Percentiles rank a stretch among this genome's conserved stretches.
Evolutionary conservation across 2,329 filamentous ascomycete species (phyloP).

Genomic region (Penicillium freii): DNA sequence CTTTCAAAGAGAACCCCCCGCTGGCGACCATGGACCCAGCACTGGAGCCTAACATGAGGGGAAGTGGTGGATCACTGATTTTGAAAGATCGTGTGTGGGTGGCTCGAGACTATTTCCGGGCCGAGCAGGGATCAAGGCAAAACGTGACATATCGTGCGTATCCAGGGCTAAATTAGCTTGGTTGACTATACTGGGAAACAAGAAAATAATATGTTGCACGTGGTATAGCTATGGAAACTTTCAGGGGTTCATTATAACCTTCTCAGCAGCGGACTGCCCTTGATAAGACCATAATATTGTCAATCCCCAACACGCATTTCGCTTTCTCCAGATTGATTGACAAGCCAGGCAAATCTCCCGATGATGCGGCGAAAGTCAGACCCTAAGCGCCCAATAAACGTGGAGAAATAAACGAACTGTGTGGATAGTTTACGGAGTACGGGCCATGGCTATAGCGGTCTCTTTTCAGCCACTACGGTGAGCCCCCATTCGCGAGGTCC

Average conservation of each 20-base stretch:
- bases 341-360: slow-evolving; percentile 15
- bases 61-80: slow-evolving; percentile 4
- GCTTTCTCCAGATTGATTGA: slow-evolving; percentile 18
- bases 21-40: slow-evolving; percentile 16
- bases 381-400: slow-evolving; percentile 25
- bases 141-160: slow-evolving; percentile 8
- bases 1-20: slow-evolving; percentile 7
- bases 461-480: slow-evolving; percentile 24
- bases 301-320: not conserved
- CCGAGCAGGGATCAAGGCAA: slow-evolving; percentile 13
- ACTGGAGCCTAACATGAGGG: slow-evolving; percentile 14
- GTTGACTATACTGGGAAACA: not conserved
- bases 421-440: slow-evolving; percentile 22
- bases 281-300: slow-evolving; percentile 6
- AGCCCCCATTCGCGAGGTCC: slow-evolving; percentile 21
- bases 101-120: slow-evolving; percentile 13
- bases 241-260: not conserved
- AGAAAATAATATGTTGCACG: not conserved
- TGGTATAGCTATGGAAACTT: not conserved
- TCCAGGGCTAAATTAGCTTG: slow-evolving; percentile 2
- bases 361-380: slow-evolving; percentile 17
- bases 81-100: slow-evolving; percentile 6
- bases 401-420: slow-evolving; percentile 18
- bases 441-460: slow-evolving; percentile 27
- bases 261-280: not conserved